Evolutionary conservation across 352 stramenopile genomes (phyloP), one percentile per base, ranked within the genome.

Genomic region (Globisporangium camurandrum): DNA sequence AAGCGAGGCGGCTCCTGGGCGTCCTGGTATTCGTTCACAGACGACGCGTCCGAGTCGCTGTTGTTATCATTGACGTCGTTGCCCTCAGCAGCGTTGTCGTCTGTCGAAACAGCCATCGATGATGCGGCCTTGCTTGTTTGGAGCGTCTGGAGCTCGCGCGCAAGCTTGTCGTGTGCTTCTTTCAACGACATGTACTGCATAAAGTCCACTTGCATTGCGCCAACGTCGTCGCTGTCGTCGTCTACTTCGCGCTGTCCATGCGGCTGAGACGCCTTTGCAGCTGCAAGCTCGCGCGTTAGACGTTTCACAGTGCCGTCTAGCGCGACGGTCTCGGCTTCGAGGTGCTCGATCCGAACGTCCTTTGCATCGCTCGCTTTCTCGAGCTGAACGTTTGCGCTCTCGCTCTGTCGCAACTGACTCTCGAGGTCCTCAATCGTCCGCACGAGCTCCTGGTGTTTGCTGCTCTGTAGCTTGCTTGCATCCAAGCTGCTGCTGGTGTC

Each of bases 1-100:
- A 86, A 39, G 19, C 83, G 69, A n/a, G n/a, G n/a, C 9, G 75
- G 51, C 42, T 86, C 75, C 44, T 79, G 67, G 1, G 71, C 71
- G 31, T 86, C 75, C 31, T 66, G 40, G 50, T 77, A 86, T 47
- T 83, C 75, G 42, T 83, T 72, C 1, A 45, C 71, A 27, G 67
- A 82, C 22, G 73, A 83, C 5, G 57, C 60, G n/a, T 84, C 69
- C 11, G 67, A 82, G 23, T 40, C 36, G 5, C 52, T 52, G n/a
- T 61, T 56, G 16, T 23, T 23, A 20, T 30, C 41, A 17, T 73
- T 58, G 16, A 71, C 53, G 12, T 39, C 42, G 46, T 59, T 45
- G 19, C 24, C 40, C 11, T 51, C 36, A 2, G 52, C 37, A 23
- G 67, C 49, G 12, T 51, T 48, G 23, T 50, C 20, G 17, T 57